Evolutionary conservation across 257 asterid genomes (phyloP), one percentile per base, ranked within the genome.

Genomic region (Nicotiana tabacum): DNA sequence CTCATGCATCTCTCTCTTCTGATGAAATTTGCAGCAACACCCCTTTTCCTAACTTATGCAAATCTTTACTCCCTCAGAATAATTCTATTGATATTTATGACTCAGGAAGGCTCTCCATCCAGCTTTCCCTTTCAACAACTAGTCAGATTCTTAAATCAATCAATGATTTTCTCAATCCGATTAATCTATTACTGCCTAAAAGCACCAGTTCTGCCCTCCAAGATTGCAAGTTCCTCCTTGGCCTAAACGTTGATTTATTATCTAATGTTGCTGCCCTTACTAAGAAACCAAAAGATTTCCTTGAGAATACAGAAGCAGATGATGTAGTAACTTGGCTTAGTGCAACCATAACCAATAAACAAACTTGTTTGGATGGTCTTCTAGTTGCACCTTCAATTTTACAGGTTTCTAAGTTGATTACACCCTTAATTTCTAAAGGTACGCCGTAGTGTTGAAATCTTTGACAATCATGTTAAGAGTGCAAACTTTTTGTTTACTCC

Each of bases 301-400:
- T 88, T 18, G 86, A 37, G 7, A 55, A 70, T 27, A 56, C 80
- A 0, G 43, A 77, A 48, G 81, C 72, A 5, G 48, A 76, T 9
- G 85, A 84, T 46, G 79, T 4, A 1, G 15, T 60, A 39, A 29
- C 89, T 10, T 33, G 65, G 37, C 88, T 86, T 27, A 88, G 90
- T 61, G 86, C 90, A 18, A 80, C 86, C 6, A 78, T 88, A 9
- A 86, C 89, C 29, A 76, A 82, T 60, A 60, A 56, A 16, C 85
- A 86, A n/a, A 86, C 90, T 3, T 88, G 90, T 77, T 21, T 81
- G 37, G 89, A 84, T 24, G 86, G 84, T n/a, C 85, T 88, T 17
- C 53, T 51, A 16, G 62, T 48, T 1, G 58, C 37, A 12, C 6
- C 86, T 32, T 80, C 89, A 4, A 77, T 76, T 12, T 77, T 83